Base-by-base conservation (phyloP, 441 rosid genomes). In the Gossypium davidsonii region DNA sequence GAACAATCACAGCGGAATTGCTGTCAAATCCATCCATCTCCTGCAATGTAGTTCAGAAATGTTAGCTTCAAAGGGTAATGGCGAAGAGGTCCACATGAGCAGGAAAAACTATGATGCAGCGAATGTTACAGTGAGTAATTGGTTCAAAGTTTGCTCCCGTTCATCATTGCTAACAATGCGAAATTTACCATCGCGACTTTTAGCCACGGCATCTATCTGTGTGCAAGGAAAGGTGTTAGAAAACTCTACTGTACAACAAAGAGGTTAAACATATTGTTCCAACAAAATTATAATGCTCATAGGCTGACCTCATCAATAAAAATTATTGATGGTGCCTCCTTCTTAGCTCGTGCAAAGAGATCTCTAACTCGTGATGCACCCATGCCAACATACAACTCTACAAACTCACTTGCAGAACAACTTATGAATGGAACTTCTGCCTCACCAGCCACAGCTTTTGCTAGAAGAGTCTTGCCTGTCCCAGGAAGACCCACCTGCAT, bases 1-100 rank as follows among this genome's bases (percentile, higher is more conserved):
- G 89, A 80, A 85, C 88, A 81, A 85, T 87, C 39, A 86, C 93
- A 55, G 97, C 92, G 53, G 99, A 90, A 79, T 58, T 91, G 84
- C 96, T 94, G 77, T 94, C 98, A 83, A 94, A 94, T 68, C 98
- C 98, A 88, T 94, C 99, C 99, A 94, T 92, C 89, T 94, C 98
- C 98, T 94, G 83, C 67, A 72, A 78, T 72, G 59, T 56, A 77
- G 77, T 74, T 82, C 56, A 58, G 51, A 67, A 26, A 74, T 55
- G 42, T 77, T n/a, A 78, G 52, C 58, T 76, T 60, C 57, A 46
- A 25, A 18, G 23, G 21, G 49, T 55, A 49, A 59, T 0, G 64
- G 51, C 14, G 25, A 57, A 44, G 31, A 76, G 10, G 15, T 56
- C 67, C 31, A 31, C 67, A 20, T 56, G 60, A 5, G 51, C 55